These are phyloP conservation scores for Annulohypoxylon moriforme DNA, from an alignment of 495 filamentous ascomycete species.

Conservation along the genomic window DNA sequence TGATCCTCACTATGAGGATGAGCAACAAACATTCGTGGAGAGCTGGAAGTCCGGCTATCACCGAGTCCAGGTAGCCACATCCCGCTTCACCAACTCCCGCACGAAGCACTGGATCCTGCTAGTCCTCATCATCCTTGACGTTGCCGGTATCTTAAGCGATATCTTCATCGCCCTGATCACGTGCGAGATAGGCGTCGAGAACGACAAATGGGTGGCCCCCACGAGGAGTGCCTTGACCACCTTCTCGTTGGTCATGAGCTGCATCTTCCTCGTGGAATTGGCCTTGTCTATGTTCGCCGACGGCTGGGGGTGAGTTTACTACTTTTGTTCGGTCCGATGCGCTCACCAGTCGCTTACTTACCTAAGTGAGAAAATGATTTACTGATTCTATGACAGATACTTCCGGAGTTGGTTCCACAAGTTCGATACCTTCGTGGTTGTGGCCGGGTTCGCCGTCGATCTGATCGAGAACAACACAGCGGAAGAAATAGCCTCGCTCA, in stretches of 20 bases:
- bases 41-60: slow-evolving; percentile 22
- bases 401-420: slow-evolving; percentile 70
- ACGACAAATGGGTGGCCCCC: slow-evolving; percentile 50
- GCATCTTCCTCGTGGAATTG: slow-evolving; percentile 71
- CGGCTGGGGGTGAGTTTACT: slow-evolving; percentile 59
- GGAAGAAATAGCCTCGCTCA: slow-evolving; percentile 70
- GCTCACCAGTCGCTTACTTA: not conserved
- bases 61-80: slow-evolving; percentile 42
- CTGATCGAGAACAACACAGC: slow-evolving; percentile 65
- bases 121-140: slow-evolving; percentile 38
- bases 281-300: slow-evolving; percentile 66
- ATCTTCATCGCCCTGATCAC: slow-evolving; percentile 70
- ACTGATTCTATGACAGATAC: slow-evolving; percentile 57
- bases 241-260: slow-evolving; percentile 65
- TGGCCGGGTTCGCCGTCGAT: slow-evolving; percentile 69
- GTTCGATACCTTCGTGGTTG: slow-evolving; percentile 72
- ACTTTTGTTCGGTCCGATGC: not conserved
- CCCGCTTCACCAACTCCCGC: slow-evolving; percentile 62
- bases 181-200: slow-evolving; percentile 62
- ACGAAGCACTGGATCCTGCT: slow-evolving; percentile 59
- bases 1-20: slow-evolving; percentile 67
- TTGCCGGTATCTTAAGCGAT: slow-evolving; percentile 37
- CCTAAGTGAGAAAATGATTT: not conserved
- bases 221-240: slow-evolving; percentile 57
- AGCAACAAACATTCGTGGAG: slow-evolving; percentile 41